Percentiles rank a stretch among this genome's conserved stretches.
These are phyloP conservation scores for Cercospora zeae-maydis DNA, from an alignment of 2,329 filamentous ascomycete genomes.

Conservation along the genomic window DNA sequence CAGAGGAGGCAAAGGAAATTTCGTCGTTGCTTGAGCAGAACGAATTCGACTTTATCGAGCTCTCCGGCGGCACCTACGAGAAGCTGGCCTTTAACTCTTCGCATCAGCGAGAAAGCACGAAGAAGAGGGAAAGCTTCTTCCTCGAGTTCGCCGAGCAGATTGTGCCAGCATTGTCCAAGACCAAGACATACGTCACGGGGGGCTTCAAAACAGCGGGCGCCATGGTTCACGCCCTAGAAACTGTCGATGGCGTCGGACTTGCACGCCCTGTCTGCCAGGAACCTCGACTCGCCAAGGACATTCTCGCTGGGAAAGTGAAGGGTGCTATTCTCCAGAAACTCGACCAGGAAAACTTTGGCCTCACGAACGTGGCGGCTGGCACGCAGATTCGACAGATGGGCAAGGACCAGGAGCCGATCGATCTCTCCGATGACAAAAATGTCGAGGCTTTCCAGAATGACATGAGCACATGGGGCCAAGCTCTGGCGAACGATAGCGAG, in stretches of 20 bases:
- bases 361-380: constrained; percentile 47
- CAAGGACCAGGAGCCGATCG: constrained; percentile 53
- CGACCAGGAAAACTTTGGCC: constrained; percentile 53
- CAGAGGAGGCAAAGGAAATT: constrained; percentile 48
- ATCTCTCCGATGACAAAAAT: constrained; percentile 49
- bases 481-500: constrained; percentile 25
- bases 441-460: constrained; percentile 49
- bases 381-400: constrained; percentile 53
- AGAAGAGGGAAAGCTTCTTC: constrained; percentile 53
- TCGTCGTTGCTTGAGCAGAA: constrained; percentile 44
- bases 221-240: constrained; percentile 56
- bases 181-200: constrained; percentile 58
- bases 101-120: constrained; percentile 54
- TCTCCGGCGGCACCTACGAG: constrained; percentile 60
- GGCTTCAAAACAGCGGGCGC: constrained; percentile 54
- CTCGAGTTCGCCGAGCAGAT: constrained; percentile 58
- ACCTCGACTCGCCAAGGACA: constrained; percentile 44
- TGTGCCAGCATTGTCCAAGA: constrained; percentile 48
- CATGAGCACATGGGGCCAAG: constrained; percentile 42
- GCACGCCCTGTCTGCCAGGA: constrained; percentile 55
- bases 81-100: constrained; percentile 49
- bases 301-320: constrained; percentile 46
- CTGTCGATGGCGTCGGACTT: constrained; percentile 59
- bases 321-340: constrained; percentile 46
- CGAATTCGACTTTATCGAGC: constrained; percentile 56